Conservation (phyloP, 1,284 basidiomycete genomes). For the Ceratobasidium sp. region DNA sequence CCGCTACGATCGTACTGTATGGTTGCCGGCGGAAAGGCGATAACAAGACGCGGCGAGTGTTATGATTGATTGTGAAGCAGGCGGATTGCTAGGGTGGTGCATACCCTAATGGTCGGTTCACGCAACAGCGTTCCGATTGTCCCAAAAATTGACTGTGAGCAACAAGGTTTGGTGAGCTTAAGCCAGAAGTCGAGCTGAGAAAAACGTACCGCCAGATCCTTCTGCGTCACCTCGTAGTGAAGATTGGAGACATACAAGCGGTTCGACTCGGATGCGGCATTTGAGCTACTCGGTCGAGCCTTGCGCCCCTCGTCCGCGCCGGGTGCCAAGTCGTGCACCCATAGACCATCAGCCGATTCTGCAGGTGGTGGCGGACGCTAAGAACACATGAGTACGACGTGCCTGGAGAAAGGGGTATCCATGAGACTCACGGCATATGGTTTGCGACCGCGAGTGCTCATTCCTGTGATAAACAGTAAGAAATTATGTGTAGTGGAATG, state of each 20-base stretch:
- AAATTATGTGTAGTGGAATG: neutral
- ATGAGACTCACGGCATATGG: constrained; percentile 39
- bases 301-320: constrained; percentile 47
- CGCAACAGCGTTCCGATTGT: constrained; percentile 90
- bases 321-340: constrained; percentile 76
- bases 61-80: constrained; percentile 43
- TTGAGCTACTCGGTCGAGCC: constrained; percentile 50
- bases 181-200: neutral
- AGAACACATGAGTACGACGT: neutral
- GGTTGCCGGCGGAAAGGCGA: constrained; percentile 52
- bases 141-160: constrained; percentile 81
- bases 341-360: constrained; percentile 59
- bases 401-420: neutral
- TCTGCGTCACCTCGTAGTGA: constrained; percentile 91
- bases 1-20: constrained; percentile 93
- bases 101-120: constrained; percentile 94
- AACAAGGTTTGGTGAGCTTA: neutral
- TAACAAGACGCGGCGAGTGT: constrained; percentile 39
- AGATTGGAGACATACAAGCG: constrained; percentile 85
- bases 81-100: constrained; percentile 50
- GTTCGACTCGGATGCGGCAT: constrained; percentile 53
- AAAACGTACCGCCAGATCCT: constrained; percentile 80
- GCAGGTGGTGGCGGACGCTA: constrained; percentile 32
- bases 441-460: constrained; percentile 39
- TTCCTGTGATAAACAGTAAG: constrained; percentile 5